Percentiles rank a stretch among this genome's conserved stretches.
phyloP scores from a whole-genome alignment of 1,284 basidiomycete species.

The Microbotryomycetes sp. region DNA sequence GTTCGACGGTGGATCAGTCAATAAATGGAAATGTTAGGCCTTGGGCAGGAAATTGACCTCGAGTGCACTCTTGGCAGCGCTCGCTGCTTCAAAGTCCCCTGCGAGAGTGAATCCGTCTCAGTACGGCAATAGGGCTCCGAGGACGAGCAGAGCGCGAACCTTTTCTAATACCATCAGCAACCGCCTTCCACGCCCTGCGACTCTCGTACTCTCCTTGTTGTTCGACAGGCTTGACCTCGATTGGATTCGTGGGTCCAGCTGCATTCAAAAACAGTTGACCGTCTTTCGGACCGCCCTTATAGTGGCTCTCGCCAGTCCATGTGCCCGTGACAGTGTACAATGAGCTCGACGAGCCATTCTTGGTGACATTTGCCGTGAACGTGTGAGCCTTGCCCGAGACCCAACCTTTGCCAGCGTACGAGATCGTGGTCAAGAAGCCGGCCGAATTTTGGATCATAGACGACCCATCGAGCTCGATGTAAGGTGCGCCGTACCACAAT shows the following conservation, averaged over 20 bases:
- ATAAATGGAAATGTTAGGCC: neutral
- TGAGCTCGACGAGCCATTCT: conserved; percentile 40
- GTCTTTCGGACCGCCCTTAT: conserved; percentile 36
- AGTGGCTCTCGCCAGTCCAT: conserved; percentile 68
- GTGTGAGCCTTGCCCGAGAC: conserved; percentile 69
- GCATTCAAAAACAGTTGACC: conserved; percentile 41
- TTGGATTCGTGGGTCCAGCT: conserved; percentile 48
- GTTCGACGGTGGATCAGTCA: neutral
- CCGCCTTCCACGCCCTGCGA: conserved; percentile 73
- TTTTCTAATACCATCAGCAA: conserved; percentile 82
- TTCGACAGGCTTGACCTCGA: conserved; percentile 55
- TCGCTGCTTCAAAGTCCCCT: conserved; percentile 86
- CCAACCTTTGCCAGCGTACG: conserved; percentile 76
- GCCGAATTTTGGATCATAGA: conserved; percentile 76
- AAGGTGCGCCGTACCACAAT: conserved; percentile 47
- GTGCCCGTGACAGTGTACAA: conserved; percentile 70
- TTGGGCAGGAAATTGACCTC: conserved; percentile 54
- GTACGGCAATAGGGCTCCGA: neutral
- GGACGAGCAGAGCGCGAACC: neutral
- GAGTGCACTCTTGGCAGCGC: conserved; percentile 79
- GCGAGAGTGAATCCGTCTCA: neutral
- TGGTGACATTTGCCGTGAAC: conserved; percentile 71
- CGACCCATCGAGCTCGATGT: conserved; percentile 80
- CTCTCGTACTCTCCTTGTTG: conserved; percentile 78
- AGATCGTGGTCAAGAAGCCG: conserved; percentile 58